Conservation (phyloP, 1,284 basidiomycete species). For the Irpex sp. region DNA sequence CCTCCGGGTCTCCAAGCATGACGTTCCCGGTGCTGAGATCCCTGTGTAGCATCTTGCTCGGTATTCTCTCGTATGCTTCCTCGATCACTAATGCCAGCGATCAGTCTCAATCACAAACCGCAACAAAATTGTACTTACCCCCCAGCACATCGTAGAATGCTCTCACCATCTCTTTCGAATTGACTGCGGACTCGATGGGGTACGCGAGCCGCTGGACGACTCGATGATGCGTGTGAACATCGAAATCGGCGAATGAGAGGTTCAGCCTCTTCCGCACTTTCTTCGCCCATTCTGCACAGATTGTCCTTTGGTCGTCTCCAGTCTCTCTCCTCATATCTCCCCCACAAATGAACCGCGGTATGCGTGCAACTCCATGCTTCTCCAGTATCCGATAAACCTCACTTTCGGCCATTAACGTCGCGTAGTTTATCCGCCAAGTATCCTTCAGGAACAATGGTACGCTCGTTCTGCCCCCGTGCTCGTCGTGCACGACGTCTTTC, state of each 20-base stretch:
- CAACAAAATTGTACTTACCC: neutral
- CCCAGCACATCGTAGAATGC: neutral
- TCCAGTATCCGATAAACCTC: neutral
- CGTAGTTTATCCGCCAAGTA: neutral
- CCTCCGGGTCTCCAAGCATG: neutral
- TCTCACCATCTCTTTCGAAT: neutral
- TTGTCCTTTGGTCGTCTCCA: neutral
- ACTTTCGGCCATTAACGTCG: neutral
- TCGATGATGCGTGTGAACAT: neutral
- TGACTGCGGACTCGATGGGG: neutral
- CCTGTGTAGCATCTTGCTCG: neutral
- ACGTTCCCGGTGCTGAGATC: neutral
- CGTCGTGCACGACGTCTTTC: neutral
- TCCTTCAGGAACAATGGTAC: constrained; percentile 1
- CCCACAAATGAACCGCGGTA: neutral
- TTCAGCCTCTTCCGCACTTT: neutral
- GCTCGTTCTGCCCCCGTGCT: neutral
- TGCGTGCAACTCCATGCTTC: neutral
- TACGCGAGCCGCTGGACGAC: neutral
- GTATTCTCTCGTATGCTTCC: neutral
- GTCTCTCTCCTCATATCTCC: neutral
- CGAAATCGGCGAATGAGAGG: neutral
- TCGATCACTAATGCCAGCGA: neutral
- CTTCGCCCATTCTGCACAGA: neutral
- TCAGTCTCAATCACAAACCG: neutral